Evolutionary conservation across 2,329 filamentous ascomycete genomes (phyloP).

Genomic region (Lachnellula cervina): DNA sequence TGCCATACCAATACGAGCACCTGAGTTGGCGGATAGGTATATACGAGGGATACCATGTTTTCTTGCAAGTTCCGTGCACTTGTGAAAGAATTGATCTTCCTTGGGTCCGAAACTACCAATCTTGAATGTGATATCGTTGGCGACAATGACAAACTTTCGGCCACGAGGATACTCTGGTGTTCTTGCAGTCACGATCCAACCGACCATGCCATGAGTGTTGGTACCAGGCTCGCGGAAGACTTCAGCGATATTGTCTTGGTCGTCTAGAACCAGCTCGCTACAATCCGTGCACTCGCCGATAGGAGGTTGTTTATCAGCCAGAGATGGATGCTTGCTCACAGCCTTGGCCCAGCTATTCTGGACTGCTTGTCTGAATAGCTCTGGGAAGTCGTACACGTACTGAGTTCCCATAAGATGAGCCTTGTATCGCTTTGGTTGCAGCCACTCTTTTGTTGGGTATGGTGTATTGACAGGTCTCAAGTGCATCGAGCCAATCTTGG

Average conservation of each 20-base stretch:
- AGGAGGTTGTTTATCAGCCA: conserved; percentile 76
- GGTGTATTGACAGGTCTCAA: conserved; percentile 84
- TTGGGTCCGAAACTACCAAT: conserved; percentile 95
- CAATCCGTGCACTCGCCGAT: conserved; percentile 90
- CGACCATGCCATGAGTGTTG: conserved; percentile 97
- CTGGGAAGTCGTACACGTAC: conserved; percentile 99
- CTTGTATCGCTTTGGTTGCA: conserved; percentile 99
- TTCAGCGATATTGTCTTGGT: conserved; percentile 85
- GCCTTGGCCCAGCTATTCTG: conserved; percentile 88
- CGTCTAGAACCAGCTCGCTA: conserved; percentile 90
- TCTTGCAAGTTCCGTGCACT: conserved; percentile 93
- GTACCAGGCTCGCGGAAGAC: conserved; percentile 92
- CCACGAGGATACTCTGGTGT: conserved; percentile 94
- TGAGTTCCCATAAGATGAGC: conserved; percentile 98
- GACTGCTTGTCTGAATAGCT: conserved; percentile 96
- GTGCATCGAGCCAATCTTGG: conserved; percentile 93
- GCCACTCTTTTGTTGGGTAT: conserved; percentile 96
- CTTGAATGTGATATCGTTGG: conserved; percentile 99
- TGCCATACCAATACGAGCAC: conserved; percentile 92
- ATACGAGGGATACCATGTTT: conserved; percentile 94
- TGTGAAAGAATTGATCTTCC: conserved; percentile 98
- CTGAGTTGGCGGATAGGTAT: conserved; percentile 97
- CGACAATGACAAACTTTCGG: conserved; percentile 88
- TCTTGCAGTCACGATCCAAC: conserved; percentile 90
- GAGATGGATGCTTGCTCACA: conserved; percentile 64